phyloP scores from a whole-genome alignment of 164 flowering plant genomes.

The Santalum album region DNA sequence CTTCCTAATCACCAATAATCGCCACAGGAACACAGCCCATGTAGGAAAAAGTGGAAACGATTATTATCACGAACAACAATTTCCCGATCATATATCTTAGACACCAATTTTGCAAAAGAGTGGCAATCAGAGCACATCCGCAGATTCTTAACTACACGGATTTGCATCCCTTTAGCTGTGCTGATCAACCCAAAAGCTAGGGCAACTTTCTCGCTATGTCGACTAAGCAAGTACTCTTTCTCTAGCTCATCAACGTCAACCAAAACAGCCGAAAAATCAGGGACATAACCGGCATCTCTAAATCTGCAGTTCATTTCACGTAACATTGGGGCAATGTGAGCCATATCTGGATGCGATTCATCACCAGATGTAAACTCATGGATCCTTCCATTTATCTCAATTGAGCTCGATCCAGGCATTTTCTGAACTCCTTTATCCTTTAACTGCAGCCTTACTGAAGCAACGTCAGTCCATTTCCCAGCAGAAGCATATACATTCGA shows the following conservation, averaged over 20 bases:
- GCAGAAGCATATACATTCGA: slow-evolving; percentile 56
- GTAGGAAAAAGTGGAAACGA: slow-evolving; percentile 42
- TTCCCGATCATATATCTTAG: slow-evolving; percentile 35
- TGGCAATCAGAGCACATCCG: slow-evolving; percentile 59
- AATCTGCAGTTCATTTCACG: slow-evolving; percentile 31
- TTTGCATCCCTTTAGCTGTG: slow-evolving; percentile 22
- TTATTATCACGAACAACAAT: slow-evolving; percentile 43
- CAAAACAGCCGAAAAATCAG: slow-evolving; percentile 38
- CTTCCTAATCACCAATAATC: slow-evolving; percentile 41
- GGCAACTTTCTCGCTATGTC: slow-evolving; percentile 57
- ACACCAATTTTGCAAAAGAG: slow-evolving; percentile 39
- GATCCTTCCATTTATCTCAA: slow-evolving; percentile 31
- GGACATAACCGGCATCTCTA: slow-evolving; percentile 32
- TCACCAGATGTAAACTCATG: slow-evolving; percentile 57
- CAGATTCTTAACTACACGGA: slow-evolving; percentile 52
- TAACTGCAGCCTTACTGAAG: slow-evolving; percentile 37
- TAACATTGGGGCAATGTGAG: slow-evolving; percentile 25
- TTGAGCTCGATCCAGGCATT: slow-evolving; percentile 50
- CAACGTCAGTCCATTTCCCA: slow-evolving; percentile 50
- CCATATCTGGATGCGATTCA: slow-evolving; percentile 33
- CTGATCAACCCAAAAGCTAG: slow-evolving; percentile 48
- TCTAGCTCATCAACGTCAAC: slow-evolving; percentile 47
- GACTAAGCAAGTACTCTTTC: slow-evolving; percentile 38
- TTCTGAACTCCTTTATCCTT: slow-evolving; percentile 44
- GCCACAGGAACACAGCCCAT: slow-evolving; percentile 51